phyloP scores from a whole-genome alignment of 192 early-diverging fungal genomes.

The Mortierella claussenii region DNA sequence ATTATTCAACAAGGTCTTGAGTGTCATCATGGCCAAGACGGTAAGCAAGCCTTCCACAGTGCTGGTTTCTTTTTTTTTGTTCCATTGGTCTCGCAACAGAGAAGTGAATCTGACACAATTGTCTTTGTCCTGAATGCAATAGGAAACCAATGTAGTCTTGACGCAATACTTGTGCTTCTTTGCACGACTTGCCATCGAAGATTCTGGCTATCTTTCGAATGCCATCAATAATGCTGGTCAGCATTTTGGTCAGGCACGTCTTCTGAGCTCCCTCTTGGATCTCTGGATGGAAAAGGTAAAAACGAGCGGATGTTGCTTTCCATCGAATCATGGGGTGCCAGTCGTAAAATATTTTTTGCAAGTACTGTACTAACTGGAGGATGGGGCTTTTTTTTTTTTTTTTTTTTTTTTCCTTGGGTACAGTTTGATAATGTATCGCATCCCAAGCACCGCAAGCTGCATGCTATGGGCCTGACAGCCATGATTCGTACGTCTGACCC shows the following conservation, averaged over 20 bases:
- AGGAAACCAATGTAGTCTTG: slow-evolving; percentile 68
- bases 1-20: slow-evolving; percentile 65
- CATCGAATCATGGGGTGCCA: too few relatives aligned
- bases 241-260: slow-evolving; percentile 54
- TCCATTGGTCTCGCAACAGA: not conserved
- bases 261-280: slow-evolving; percentile 64
- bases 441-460: slow-evolving; percentile 72
- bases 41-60: not conserved
- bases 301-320: not conserved
- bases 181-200: slow-evolving; percentile 69
- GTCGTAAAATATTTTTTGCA: not conserved
- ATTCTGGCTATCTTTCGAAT: slow-evolving; percentile 62
- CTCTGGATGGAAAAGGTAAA: slow-evolving; percentile 77
- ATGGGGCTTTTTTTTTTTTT: not conserved
- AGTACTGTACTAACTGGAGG: not conserved
- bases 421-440: slow-evolving; percentile 85
- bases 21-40: slow-evolving; percentile 62
- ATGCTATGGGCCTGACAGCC: slow-evolving; percentile 69
- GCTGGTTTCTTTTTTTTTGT: not conserved
- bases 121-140: too few relatives aligned
- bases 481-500: slow-evolving; percentile 64
- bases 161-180: slow-evolving; percentile 71
- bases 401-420: not conserved
- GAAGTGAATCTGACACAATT: too few relatives aligned
- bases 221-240: slow-evolving; percentile 59